These are phyloP conservation scores for Ascochyta clinopodiicola DNA, from an alignment of 2,329 filamentous ascomycete genomes.

Conservation along the genomic window DNA sequence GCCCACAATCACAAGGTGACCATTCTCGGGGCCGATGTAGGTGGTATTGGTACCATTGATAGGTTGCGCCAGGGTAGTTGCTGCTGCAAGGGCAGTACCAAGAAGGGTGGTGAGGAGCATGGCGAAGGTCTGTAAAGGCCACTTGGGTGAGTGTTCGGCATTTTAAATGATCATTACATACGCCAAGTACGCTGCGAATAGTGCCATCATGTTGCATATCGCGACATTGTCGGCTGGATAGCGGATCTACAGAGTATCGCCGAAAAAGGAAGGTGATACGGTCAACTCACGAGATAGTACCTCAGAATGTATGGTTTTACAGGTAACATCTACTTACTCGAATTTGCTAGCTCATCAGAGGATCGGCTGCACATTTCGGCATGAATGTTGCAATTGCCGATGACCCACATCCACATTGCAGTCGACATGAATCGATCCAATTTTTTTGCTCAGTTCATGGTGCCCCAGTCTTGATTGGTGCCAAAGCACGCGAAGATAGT, in stretches of 20 bases:
- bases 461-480: too few relatives aligned
- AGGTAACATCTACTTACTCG: too few relatives aligned
- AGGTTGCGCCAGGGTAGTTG: constrained; percentile 17
- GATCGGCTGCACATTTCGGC: too few relatives aligned
- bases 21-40: constrained; percentile 31
- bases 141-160: too few relatives aligned
- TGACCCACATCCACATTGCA: too few relatives aligned
- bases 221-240: constrained; percentile 10
- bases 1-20: constrained; percentile 32
- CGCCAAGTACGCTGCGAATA: not conserved
- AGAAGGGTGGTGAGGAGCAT: constrained; percentile 19
- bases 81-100: constrained; percentile 5
- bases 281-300: not conserved
- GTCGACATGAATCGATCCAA: too few relatives aligned
- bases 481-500: too few relatives aligned
- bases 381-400: too few relatives aligned
- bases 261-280: constrained; percentile 11
- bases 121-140: not conserved
- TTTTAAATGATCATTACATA: not conserved
- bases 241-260: constrained; percentile 1
- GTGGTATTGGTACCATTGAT: constrained; percentile 26
- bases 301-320: not conserved
- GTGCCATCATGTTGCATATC: constrained; percentile 9
- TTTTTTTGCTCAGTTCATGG: too few relatives aligned
- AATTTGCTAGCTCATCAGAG: too few relatives aligned